Conservation (phyloP, 495 filamentous ascomycete genomes). For the Beverwykella pulmonaria region DNA sequence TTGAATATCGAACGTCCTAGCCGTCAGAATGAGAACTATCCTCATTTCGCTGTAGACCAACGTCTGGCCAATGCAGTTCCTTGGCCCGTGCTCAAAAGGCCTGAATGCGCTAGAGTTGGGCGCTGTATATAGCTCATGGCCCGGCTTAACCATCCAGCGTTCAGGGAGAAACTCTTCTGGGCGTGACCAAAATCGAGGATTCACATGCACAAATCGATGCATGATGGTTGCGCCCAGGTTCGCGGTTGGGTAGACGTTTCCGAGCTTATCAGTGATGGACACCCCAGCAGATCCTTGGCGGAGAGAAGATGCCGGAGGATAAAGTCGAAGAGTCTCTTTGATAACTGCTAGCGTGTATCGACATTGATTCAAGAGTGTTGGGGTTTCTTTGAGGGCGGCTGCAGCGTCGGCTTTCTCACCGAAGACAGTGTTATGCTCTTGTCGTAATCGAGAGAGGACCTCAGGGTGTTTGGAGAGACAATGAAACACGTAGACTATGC, state of each 20-base stretch:
- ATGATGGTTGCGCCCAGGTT: constrained; percentile 29
- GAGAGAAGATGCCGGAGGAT: constrained; percentile 18
- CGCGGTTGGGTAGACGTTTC: constrained; percentile 43
- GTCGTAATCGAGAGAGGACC: constrained; percentile 18
- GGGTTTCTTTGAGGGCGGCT: constrained; percentile 14
- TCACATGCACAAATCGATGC: constrained; percentile 28
- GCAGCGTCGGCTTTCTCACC: neutral
- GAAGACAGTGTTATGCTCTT: constrained; percentile 22
- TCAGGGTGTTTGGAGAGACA: constrained; percentile 52
- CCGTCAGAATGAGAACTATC: constrained; percentile 51
- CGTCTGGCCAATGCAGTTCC: constrained; percentile 60
- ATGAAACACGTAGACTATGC: constrained; percentile 50
- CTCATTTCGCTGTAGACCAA: constrained; percentile 36
- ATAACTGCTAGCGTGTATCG: constrained; percentile 26
- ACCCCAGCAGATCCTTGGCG: constrained; percentile 17
- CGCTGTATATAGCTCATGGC: constrained; percentile 27
- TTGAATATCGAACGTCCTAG: constrained; percentile 53
- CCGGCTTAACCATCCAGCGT: constrained; percentile 18
- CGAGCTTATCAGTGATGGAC: constrained; percentile 25
- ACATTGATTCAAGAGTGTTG: constrained; percentile 25
- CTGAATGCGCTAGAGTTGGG: constrained; percentile 5
- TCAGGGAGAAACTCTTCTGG: constrained; percentile 27
- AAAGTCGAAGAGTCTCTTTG: constrained; percentile 32
- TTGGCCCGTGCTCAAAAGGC: constrained; percentile 48
- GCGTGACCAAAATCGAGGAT: constrained; percentile 10